Conservation (phyloP, 805 yeast species). For the Starmerella tilneyi region DNA sequence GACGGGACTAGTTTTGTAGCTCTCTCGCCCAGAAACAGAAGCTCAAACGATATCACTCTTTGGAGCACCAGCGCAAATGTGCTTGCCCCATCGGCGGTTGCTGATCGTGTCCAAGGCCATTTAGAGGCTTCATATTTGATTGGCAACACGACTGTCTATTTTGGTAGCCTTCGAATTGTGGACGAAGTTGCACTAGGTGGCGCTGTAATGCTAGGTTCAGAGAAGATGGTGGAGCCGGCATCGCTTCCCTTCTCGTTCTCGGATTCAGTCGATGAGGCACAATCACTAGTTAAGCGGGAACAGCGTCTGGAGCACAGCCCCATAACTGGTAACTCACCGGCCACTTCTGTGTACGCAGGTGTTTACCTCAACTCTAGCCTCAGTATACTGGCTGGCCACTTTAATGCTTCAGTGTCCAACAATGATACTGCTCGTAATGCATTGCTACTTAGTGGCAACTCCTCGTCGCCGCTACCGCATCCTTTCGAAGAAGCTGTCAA, state of each 20-base stretch:
- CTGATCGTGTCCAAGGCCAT: slow-evolving; percentile 14
- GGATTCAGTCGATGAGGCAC: background rate
- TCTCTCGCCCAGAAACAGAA: slow-evolving; percentile 23
- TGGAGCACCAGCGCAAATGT: slow-evolving; percentile 6
- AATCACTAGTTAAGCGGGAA: background rate
- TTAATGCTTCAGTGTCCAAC: slow-evolving; percentile 32
- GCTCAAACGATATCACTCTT: slow-evolving; percentile 2
- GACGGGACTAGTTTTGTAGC: slow-evolving; percentile 27
- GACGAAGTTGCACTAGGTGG: slow-evolving; percentile 1
- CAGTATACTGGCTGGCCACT: slow-evolving; percentile 52
- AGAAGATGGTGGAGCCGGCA: background rate
- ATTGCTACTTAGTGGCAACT: background rate
- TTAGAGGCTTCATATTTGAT: slow-evolving; percentile 3
- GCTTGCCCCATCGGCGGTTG: background rate
- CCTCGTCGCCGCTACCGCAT: background rate
- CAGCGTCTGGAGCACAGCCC: background rate
- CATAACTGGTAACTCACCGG: background rate
- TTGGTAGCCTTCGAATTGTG: slow-evolving; percentile 29
- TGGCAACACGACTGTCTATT: slow-evolving; percentile 20
- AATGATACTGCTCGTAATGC: slow-evolving; percentile 20
- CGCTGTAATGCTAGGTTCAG: background rate
- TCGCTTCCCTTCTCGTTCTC: background rate
- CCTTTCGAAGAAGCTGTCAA: background rate
- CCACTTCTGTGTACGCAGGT: slow-evolving; percentile 30
- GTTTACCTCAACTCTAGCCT: slow-evolving; percentile 39